A percentile compares a stretch with the other conserved stretches of the same genome.
Evolutionary conservation across 2,329 filamentous ascomycete genomes (phyloP).

Genomic region (Neofusicoccum umdonicola): DNA sequence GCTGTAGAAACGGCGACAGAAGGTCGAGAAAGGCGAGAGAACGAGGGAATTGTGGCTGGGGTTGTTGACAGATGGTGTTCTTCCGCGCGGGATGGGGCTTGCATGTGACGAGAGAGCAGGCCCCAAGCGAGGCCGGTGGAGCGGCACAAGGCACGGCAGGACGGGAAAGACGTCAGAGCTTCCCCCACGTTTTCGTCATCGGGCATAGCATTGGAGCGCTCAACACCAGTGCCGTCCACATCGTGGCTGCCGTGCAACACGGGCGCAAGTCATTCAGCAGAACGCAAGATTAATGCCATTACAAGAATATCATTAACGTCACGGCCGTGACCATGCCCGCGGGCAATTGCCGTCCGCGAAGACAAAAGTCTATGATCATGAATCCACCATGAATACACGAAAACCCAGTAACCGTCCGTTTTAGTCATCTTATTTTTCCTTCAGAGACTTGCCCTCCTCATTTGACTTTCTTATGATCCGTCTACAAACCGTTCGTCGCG

Average conservation of each 20-base stretch:
- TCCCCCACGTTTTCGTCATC: conserved; percentile 13
- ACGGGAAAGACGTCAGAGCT: conserved; percentile 1
- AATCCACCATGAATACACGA: not conserved
- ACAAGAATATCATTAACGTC: not conserved
- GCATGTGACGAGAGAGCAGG: conserved; percentile 1
- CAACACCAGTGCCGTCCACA: not conserved
- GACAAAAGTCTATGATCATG: not conserved
- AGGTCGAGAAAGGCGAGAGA: conserved; percentile 25
- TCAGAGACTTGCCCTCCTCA: no score
- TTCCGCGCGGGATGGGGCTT: conserved; percentile 8
- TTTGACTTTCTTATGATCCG: no score
- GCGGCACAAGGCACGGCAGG: not conserved
- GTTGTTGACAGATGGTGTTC: conserved; percentile 21
- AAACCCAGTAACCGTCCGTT: not conserved
- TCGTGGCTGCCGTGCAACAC: not conserved
- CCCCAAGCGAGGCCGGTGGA: not conserved
- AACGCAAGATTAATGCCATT: not conserved
- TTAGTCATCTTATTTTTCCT: not conserved
- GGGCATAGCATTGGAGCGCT: not conserved
- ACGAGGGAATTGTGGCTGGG: conserved; percentile 27
- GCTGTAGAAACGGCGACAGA: conserved; percentile 26
- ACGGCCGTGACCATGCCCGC: not conserved
- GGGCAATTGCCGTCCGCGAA: not conserved
- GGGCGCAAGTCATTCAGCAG: not conserved
- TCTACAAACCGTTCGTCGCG: conserved; percentile 61